Conservation (phyloP, 2,329 filamentous ascomycete genomes). For the Aspergillus glaucus region DNA sequence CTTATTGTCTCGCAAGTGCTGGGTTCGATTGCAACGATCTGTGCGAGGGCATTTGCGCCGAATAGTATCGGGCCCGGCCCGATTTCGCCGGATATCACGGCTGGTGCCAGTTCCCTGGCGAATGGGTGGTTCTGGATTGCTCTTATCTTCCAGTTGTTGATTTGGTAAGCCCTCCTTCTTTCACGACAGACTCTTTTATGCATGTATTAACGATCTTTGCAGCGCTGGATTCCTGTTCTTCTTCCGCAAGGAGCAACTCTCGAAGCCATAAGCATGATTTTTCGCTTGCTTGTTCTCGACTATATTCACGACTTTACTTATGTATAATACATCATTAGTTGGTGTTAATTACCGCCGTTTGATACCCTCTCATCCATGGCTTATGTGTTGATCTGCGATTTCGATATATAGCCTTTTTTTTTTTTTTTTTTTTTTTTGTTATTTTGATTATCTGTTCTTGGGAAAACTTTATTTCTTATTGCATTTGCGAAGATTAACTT, state of each 20-base stretch:
- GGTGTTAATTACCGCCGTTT: not conserved
- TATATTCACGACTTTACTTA: not conserved
- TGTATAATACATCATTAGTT: not conserved
- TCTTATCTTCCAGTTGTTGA: constrained; percentile 50
- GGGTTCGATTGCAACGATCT: constrained; percentile 57
- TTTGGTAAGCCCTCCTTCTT: constrained; percentile 51
- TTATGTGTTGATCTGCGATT: not conserved
- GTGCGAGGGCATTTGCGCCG: constrained; percentile 55
- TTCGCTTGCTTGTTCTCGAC: not conserved
- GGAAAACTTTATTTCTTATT: not conserved
- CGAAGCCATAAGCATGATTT: constrained; percentile 30
- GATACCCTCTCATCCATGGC: not conserved
- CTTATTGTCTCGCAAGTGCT: constrained; percentile 56
- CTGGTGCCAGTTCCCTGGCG: constrained; percentile 40
- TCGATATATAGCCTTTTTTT: constrained; percentile 2
- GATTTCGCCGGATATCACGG: constrained; percentile 57
- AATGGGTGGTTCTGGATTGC: constrained; percentile 58
- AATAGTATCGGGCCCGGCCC: constrained; percentile 56
- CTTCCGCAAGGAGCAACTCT: constrained; percentile 42
- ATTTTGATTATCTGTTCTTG: not conserved
- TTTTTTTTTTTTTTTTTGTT: constrained; percentile 1
- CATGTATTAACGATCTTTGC: constrained; percentile 2
- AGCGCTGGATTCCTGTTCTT: constrained; percentile 38
- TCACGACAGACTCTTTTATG: constrained; percentile 10
- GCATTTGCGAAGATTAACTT: not conserved